Conservation (phyloP, 2,329 filamentous ascomycete species). For the Furcasterigmium sp. region DNA sequence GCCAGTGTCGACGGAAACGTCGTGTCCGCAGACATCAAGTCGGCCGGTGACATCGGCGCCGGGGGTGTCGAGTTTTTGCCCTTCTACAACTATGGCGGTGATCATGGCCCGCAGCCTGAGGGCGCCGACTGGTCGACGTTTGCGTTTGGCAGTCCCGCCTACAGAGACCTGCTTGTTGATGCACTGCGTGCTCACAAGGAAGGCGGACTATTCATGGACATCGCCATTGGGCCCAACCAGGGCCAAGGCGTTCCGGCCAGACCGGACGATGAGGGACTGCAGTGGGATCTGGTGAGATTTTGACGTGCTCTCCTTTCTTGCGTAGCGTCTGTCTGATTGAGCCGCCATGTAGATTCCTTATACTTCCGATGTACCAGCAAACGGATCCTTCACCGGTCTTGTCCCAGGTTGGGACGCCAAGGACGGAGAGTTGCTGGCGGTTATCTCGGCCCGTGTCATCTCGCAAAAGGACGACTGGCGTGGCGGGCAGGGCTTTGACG, state of each 20-base stretch:
- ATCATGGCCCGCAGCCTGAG: constrained; percentile 7
- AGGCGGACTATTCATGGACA: constrained; percentile 34
- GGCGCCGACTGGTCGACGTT: constrained; percentile 25
- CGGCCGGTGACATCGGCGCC: constrained; percentile 11
- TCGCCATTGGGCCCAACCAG: constrained; percentile 39
- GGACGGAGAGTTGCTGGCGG: constrained; percentile 2
- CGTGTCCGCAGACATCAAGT: constrained; percentile 13
- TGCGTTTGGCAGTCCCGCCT: constrained; percentile 31
- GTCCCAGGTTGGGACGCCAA: constrained; percentile 29
- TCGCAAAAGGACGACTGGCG: no score
- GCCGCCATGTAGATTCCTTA: constrained; percentile 12
- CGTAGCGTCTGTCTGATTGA: background rate
- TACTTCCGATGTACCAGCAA: constrained; percentile 20
- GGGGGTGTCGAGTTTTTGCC: constrained; percentile 19
- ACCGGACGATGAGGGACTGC: constrained; percentile 23
- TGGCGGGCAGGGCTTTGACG: no score
- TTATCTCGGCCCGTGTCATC: background rate
- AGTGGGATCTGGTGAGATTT: constrained; percentile 23
- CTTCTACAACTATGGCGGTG: constrained; percentile 20
- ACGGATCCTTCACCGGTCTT: constrained; percentile 19
- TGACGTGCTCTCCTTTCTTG: background rate
- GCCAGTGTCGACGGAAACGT: constrained; percentile 12
- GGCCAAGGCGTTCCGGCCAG: constrained; percentile 38
- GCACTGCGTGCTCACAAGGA: constrained; percentile 13
- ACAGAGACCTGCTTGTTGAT: constrained; percentile 9